These are phyloP conservation scores for Oryza australiensis DNA, from an alignment of 176 grass and related monocot genomes.

Conservation along the genomic window DNA sequence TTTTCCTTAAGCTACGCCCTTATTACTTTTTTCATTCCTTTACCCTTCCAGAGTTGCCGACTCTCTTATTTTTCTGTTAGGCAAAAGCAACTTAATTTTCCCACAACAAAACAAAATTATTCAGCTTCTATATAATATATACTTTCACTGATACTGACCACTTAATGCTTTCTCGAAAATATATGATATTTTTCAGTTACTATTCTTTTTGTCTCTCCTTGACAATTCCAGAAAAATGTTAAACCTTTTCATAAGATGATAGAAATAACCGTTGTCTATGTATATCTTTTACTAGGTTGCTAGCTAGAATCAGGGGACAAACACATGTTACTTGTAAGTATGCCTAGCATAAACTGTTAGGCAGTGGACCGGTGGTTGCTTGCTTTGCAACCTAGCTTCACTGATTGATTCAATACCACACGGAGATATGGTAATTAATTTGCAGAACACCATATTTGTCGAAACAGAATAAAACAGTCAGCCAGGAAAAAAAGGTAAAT, in stretches of 20 bases:
- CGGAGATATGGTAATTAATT: not conserved
- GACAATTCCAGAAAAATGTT: not conserved
- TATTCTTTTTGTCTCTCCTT: not conserved
- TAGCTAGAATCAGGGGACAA: not conserved
- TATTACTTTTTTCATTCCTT: not conserved
- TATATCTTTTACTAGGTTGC: not conserved
- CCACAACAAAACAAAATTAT: not conserved
- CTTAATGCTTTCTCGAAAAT: not conserved
- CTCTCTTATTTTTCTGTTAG: not conserved
- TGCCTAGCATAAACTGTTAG: not conserved
- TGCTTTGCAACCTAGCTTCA: constrained; percentile 20
- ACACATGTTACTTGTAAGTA: constrained; percentile 8
- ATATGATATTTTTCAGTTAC: not conserved
- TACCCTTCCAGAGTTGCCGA: not conserved
- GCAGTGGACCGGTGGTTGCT: not conserved
- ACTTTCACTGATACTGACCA: not conserved
- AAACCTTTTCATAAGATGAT: not conserved
- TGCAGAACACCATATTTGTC: not conserved
- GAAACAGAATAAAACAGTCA: constrained; percentile 1
- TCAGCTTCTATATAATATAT: not conserved
- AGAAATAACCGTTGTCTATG: not conserved
- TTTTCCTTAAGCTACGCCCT: not conserved
- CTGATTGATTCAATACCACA: constrained; percentile 3
- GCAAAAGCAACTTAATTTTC: not conserved
- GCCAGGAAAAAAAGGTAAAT: constrained; percentile 8